Evolutionary conservation across 257 asterid genomes (phyloP), one percentile per base, ranked within the genome.

Genomic region (Scutellaria baicalensis): DNA sequence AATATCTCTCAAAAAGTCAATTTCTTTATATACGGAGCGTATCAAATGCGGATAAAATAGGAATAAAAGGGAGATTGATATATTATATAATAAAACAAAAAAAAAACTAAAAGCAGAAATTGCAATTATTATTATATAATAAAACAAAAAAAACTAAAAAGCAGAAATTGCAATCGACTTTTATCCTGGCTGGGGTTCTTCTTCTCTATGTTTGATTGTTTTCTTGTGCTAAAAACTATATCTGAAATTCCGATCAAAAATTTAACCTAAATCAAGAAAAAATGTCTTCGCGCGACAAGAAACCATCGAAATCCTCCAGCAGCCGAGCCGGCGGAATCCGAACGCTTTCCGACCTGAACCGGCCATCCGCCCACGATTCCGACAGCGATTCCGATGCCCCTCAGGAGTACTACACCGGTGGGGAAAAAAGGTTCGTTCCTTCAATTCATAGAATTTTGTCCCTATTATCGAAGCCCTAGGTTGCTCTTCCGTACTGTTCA

Each of bases 391-490:
- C 92, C 50, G 99, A 88, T 73, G 90, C 64, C 0, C 99, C 99
- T 45, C 93, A 87, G 78, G 98, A 92, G 80, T 89, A 88, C 74
- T 92, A 86, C 76, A 88, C 99, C 66, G 99, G 99, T 27, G 99
- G 99, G 17, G 97, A 94, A 71, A 94, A 94, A 80, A 94, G 99
- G 99, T 89, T 14, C 21, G 4, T 59, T 75, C 54, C 12, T 35
- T 3, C 42, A 2, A n/a, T 60, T 48, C n/a, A 60, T 51, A 12
- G 8, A 31, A 27, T 43, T 71, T 16, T 35, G 4, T 52, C 33
- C 1, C 60, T 49, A 9, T 20, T 3, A 47, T 9, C 31, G 20
- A 64, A 75, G 59, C 71, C 78, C 75, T 75, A 59, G 55, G 42
- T 6, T 17, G 18, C 57, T 39, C 5, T 17, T 50, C 0, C 14